Percentiles rank a stretch among this genome's conserved stretches.
Evolutionary conservation across 257 asterid genomes (phyloP).

Genomic region (Rehmannia glutinosa): DNA sequence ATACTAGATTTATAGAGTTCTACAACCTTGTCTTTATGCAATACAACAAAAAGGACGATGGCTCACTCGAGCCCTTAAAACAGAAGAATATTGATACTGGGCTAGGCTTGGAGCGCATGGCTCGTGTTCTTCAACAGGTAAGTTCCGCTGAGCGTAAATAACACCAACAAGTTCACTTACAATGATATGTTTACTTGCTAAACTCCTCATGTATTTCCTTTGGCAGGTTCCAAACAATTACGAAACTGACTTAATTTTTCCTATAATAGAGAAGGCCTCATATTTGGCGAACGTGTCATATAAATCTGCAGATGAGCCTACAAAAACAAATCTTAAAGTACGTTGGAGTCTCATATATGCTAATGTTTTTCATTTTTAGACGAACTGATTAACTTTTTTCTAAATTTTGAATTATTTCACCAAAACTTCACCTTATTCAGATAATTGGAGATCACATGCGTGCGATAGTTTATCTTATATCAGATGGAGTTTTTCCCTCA

Average conservation of each 20-base stretch:
- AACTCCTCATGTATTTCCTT: conserved; percentile 17
- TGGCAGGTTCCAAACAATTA: conserved; percentile 89
- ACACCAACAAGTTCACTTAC: neutral
- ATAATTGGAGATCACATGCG: conserved; percentile 96
- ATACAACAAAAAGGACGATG: conserved; percentile 85
- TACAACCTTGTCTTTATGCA: conserved; percentile 97
- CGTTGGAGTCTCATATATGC: conserved; percentile 6
- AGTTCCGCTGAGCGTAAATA: neutral
- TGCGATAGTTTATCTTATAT: conserved; percentile 85
- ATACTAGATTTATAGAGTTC: conserved; percentile 91
- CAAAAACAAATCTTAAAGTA: conserved; percentile 77
- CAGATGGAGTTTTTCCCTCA: conserved; percentile 94
- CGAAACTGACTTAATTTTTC: conserved; percentile 86
- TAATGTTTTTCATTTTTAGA: neutral
- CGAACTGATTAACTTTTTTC: conserved; percentile 7
- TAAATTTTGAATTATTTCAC: conserved; percentile 14
- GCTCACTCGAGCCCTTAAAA: conserved; percentile 93
- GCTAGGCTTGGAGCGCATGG: conserved; percentile 95
- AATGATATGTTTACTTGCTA: neutral
- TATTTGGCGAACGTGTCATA: conserved; percentile 69
- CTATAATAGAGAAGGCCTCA: conserved; percentile 83
- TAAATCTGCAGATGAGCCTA: conserved; percentile 54
- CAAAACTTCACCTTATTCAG: conserved; percentile 31
- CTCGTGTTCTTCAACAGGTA: conserved; percentile 89
- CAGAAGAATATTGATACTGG: conserved; percentile 97